Percentiles rank a stretch among this genome's conserved stretches.
Conservation (phyloP, 1,284 basidiomycete genomes). For the Takashimella koratensis region DNA sequence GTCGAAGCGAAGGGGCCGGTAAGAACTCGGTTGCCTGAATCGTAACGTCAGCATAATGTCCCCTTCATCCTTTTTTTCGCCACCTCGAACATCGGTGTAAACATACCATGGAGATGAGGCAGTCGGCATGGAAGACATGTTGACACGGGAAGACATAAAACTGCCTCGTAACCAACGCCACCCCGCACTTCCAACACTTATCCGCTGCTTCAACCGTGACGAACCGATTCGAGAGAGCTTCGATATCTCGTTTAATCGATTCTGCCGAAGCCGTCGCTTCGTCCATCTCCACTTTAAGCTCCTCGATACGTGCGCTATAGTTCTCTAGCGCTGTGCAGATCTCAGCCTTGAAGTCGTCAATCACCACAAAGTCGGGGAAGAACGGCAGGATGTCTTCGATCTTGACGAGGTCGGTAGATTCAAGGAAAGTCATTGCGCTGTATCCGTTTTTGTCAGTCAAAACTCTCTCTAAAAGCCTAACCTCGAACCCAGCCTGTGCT, state of each 20-base stretch:
- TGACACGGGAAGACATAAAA: slow-evolving; percentile 99
- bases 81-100: neutral
- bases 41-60: too few relatives aligned
- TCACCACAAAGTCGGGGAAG: slow-evolving; percentile 99
- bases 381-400: slow-evolving; percentile 99
- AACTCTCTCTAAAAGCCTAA: neutral
- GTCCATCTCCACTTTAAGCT: slow-evolving; percentile 91
- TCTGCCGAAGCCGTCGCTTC: slow-evolving; percentile 89
- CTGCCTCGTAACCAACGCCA: slow-evolving; percentile 74
- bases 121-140: slow-evolving; percentile 93
- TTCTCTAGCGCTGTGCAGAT: slow-evolving; percentile 94
- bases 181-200: slow-evolving; percentile 75
- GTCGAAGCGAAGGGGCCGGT: slow-evolving; percentile 70
- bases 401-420: slow-evolving; percentile 89
- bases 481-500: too few relatives aligned
- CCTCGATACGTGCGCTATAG: slow-evolving; percentile 87
- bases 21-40: slow-evolving; percentile 82
- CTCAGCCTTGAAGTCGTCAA: slow-evolving; percentile 99
- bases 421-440: slow-evolving; percentile 94
- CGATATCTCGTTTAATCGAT: slow-evolving; percentile 88
- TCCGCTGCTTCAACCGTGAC: slow-evolving; percentile 87
- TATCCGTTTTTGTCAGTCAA: slow-evolving; percentile 7
- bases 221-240: slow-evolving; percentile 80
- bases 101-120: slow-evolving; percentile 81
- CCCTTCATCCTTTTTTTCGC: too few relatives aligned